phyloP scores from a whole-genome alignment of 1,284 basidiomycete species.

The Termitomyces sp. region DNA sequence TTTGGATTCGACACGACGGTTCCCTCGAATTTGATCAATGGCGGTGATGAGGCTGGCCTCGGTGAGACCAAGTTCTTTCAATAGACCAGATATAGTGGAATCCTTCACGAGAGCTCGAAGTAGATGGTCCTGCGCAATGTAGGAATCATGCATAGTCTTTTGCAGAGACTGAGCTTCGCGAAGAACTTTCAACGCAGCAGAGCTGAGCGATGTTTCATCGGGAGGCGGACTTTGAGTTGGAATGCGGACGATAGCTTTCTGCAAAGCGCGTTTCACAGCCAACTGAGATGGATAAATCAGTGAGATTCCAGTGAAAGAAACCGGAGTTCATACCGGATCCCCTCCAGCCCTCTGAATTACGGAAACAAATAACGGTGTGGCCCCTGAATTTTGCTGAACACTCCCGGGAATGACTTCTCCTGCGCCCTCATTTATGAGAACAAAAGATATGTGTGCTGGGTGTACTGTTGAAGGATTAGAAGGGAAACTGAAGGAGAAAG shows the following conservation, averaged over 20 bases:
- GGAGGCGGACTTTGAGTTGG: constrained; percentile 85
- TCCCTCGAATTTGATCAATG: constrained; percentile 76
- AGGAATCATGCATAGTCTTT: constrained; percentile 90
- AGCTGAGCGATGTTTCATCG: constrained; percentile 67
- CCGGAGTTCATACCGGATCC: constrained; percentile 52
- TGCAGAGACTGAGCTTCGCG: constrained; percentile 77
- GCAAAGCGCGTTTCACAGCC: constrained; percentile 55
- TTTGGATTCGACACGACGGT: constrained; percentile 76
- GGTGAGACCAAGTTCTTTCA: constrained; percentile 75
- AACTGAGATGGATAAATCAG: constrained; percentile 31
- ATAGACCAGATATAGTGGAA: constrained; percentile 52
- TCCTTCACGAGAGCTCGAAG: constrained; percentile 71
- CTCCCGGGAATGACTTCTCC: constrained; percentile 28
- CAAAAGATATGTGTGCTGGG: constrained; percentile 75
- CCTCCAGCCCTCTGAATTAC: constrained; percentile 77
- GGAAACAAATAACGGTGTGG: constrained; percentile 56
- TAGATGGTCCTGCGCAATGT: constrained; percentile 81
- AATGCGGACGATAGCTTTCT: constrained; percentile 69
- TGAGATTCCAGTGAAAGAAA: constrained; percentile 27
- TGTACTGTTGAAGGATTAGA: constrained; percentile 41
- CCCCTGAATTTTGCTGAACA: constrained; percentile 17
- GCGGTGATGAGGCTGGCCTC: constrained; percentile 75
- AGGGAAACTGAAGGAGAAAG: not conserved
- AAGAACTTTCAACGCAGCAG: constrained; percentile 62
- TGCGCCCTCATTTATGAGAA: constrained; percentile 63